Percentiles rank a stretch among this genome's conserved stretches.
phyloP scores from a whole-genome alignment of 1,284 basidiomycete species.

The Prillingera fragicola region DNA sequence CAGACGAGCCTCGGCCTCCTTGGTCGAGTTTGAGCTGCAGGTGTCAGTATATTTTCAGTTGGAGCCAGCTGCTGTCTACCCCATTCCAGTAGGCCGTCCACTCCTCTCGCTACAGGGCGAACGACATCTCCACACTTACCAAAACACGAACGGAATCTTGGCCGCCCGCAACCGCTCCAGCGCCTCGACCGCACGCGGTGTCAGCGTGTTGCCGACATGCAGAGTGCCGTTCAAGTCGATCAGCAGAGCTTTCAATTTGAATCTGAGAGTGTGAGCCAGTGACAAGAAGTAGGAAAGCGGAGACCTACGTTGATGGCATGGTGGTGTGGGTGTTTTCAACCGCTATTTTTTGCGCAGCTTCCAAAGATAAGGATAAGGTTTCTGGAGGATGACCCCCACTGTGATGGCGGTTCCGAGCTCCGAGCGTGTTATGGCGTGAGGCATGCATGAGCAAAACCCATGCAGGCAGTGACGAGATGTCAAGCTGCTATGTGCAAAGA shows the following conservation, averaged over 20 bases:
- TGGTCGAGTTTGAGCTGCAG: conserved; percentile 48
- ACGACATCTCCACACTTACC: conserved; percentile 52
- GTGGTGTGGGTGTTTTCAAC: no score
- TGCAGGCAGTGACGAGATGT: no score
- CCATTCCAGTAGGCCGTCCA: background rate
- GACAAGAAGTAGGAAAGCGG: background rate
- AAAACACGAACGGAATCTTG: conserved; percentile 58
- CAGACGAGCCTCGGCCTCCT: conserved; percentile 54
- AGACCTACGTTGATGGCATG: conserved; percentile 3
- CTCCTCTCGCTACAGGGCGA: no score
- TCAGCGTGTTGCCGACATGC: conserved; percentile 56
- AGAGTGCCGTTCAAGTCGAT: conserved; percentile 67
- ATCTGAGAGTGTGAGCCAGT: background rate
- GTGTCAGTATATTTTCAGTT: background rate
- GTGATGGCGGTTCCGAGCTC: no score
- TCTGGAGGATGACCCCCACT: no score
- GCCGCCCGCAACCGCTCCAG: conserved; percentile 52
- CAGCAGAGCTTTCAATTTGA: conserved; percentile 53
- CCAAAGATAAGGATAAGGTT: no score
- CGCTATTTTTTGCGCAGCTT: no score
- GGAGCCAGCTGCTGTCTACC: background rate
- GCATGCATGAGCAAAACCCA: no score
- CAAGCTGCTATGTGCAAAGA: no score
- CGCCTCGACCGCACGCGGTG: conserved; percentile 54
- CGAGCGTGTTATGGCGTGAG: no score